Evolutionary conservation across 2,329 filamentous ascomycete species (phyloP).

Genomic region (Apiospora marii): DNA sequence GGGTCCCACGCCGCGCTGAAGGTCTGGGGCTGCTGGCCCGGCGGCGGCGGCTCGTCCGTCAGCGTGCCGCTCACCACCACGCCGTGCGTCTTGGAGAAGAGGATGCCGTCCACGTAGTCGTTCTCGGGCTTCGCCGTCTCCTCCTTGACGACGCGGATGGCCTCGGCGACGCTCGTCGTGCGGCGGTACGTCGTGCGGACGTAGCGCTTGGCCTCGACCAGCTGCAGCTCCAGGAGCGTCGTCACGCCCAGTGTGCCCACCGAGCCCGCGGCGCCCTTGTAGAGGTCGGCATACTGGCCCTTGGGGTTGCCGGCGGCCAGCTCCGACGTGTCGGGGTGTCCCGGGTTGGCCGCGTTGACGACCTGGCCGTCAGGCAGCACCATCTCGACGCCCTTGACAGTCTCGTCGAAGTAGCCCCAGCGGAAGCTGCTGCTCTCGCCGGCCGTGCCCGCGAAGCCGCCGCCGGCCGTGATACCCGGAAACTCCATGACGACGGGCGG

Average conservation of each 20-base stretch:
- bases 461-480: constrained; percentile 77
- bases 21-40: constrained; percentile 38
- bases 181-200: constrained; percentile 71
- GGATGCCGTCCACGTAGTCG: constrained; percentile 79
- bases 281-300: constrained; percentile 59
- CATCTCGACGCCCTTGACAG: constrained; percentile 70
- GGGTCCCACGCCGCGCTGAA: constrained; percentile 68
- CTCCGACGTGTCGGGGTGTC: constrained; percentile 43
- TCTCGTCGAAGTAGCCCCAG: constrained; percentile 76
- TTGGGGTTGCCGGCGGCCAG: not conserved
- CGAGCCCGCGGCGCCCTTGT: constrained; percentile 70
- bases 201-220: constrained; percentile 66
- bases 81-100: constrained; percentile 68
- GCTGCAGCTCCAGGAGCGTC: constrained; percentile 70
- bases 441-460: constrained; percentile 74
- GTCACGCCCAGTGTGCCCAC: constrained; percentile 74
- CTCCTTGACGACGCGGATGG: constrained; percentile 56
- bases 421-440: constrained; percentile 76
- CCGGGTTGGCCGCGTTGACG: constrained; percentile 53
- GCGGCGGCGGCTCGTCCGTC: constrained; percentile 58
- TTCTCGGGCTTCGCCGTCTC: constrained; percentile 53
- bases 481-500: constrained; percentile 81
- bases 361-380: constrained; percentile 73
- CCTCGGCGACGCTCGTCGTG: constrained; percentile 55
- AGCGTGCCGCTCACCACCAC: constrained; percentile 72